Evolutionary conservation across 2,329 filamentous ascomycete genomes (phyloP), one percentile per base, ranked within the genome.

Genomic region (Fusarium keratoplasticum): DNA sequence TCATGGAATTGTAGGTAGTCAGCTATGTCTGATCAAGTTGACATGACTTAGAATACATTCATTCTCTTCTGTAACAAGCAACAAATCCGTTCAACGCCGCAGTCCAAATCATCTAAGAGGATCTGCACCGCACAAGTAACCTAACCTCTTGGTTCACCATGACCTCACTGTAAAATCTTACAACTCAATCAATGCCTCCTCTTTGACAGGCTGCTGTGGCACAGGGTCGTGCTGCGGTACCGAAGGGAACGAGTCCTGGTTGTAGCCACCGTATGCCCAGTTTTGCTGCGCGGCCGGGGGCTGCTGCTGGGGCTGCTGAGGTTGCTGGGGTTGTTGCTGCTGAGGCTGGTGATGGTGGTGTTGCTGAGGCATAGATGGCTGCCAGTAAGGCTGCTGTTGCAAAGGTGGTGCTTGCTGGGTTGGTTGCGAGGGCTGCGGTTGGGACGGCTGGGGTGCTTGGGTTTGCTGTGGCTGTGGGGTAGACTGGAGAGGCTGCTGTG

Each of bases 101-200:
- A 55, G 36, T 42, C 38, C 38, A 50, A 70, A 50, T 25, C 50
- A 63, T 42, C 40, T 64, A 57, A 38, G 31, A 44, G 11, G 40
- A 60, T 52, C 55, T 63, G 64, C 33, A 52, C 13, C 35, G 35
- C 25, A 47, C 42, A 61, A 42, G 25, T 40, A 42, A 44, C 36
- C 6, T 40, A 40, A 42, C 33, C 7, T 47, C 8, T 55, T 42
- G 38, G 58, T 25, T 42, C 47, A 42, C 27, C 20, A 36, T 35
- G 22, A 13, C 14, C 31, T 25, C 54, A 13, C 9, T 14, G 22
- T 64, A 58, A n/a, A 65, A 44, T 40, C 58, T 80, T 76, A 95
- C 71, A 96, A 86, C 82, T 96, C 94, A 82, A 96, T 96, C 78
- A 96, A 83, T 67, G 91, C 93, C 82, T 96, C 94, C 82, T 96